A percentile compares a stretch with the other conserved stretches of the same genome.
Evolutionary conservation across 805 yeast species (phyloP).

Genomic region (Candida nonsorbophila): DNA sequence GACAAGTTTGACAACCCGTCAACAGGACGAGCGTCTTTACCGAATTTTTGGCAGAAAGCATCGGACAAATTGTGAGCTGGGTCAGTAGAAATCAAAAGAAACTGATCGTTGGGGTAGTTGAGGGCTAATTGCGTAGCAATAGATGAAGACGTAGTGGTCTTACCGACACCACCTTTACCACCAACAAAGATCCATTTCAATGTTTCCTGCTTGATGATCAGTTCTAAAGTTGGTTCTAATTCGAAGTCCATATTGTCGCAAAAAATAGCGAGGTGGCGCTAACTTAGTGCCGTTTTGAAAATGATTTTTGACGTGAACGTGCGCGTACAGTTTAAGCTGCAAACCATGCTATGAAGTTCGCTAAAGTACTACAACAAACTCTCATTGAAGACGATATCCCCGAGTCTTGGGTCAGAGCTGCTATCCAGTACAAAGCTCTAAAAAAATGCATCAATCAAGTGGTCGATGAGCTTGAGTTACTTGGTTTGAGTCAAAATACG

Average conservation of each 20-base stretch:
- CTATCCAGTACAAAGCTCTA: constrained; percentile 66
- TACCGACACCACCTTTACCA: constrained; percentile 99
- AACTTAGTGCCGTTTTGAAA: not conserved
- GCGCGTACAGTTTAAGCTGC: not conserved
- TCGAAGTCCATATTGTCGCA: constrained; percentile 43
- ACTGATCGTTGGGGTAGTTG: constrained; percentile 72
- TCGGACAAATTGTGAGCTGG: constrained; percentile 98
- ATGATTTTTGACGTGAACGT: not conserved
- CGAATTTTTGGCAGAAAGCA: constrained; percentile 97
- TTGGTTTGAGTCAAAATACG: constrained; percentile 51
- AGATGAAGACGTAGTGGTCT: constrained; percentile 95
- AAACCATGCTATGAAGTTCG: constrained; percentile 57
- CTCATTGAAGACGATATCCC: constrained; percentile 60
- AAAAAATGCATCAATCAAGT: constrained; percentile 64
- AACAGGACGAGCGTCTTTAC: constrained; percentile 92
- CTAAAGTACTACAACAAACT: constrained; percentile 62
- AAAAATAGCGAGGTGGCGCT: not conserved
- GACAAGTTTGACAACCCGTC: constrained; percentile 84
- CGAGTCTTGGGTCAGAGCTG: constrained; percentile 59
- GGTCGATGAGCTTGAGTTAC: constrained; percentile 53
- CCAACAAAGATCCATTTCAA: constrained; percentile 98
- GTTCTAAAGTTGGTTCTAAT: constrained; percentile 67
- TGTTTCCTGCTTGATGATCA: constrained; percentile 55
- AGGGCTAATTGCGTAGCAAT: constrained; percentile 91
- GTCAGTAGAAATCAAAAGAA: constrained; percentile 89